Percentiles rank a stretch among this genome's conserved stretches.
Conservation (phyloP, 2,329 filamentous ascomycete species). For the Fusarium oligoseptatum region DNA sequence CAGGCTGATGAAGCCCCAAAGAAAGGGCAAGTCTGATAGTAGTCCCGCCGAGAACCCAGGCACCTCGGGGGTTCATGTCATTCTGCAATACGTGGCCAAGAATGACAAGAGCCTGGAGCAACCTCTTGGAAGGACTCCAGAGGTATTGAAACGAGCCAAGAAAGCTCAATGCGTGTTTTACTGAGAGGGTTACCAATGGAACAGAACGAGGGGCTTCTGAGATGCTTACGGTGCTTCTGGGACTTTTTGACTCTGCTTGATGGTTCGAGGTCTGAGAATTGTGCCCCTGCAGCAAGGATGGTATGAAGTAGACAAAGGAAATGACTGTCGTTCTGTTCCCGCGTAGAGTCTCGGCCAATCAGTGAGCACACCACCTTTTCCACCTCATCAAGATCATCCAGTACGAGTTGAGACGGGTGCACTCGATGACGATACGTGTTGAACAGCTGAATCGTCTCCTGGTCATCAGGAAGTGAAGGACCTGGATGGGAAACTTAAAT, state of each 20-base stretch:
- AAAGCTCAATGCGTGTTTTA: slow-evolving; percentile 19
- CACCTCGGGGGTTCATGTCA: slow-evolving; percentile 36
- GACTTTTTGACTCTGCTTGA: slow-evolving; percentile 7
- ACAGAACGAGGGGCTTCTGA: background rate
- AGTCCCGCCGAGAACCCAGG: slow-evolving; percentile 35
- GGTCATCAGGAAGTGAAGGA: slow-evolving; percentile 3
- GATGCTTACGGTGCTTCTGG: slow-evolving; percentile 7
- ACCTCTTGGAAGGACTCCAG: slow-evolving; percentile 26
- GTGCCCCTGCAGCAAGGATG: slow-evolving; percentile 36
- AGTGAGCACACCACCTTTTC: slow-evolving; percentile 32
- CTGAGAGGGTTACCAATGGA: background rate
- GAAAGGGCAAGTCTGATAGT: slow-evolving; percentile 32
- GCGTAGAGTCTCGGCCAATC: background rate
- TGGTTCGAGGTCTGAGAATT: slow-evolving; percentile 30
- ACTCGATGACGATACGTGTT: slow-evolving; percentile 28
- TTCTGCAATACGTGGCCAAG: slow-evolving; percentile 38
- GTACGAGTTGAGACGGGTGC: slow-evolving; percentile 25
- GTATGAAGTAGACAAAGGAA: slow-evolving; percentile 34
- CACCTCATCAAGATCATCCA: slow-evolving; percentile 22
- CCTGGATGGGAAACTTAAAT: background rate
- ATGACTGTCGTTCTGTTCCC: background rate
- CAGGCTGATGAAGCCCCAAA: slow-evolving; percentile 28
- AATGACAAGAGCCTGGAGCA: slow-evolving; percentile 33
- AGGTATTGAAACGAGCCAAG: slow-evolving; percentile 25
- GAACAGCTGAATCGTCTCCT: slow-evolving; percentile 33